Base-by-base conservation (phyloP, 225 moss, liverwort and hornwort genomes). In the Asterella californica region DNA sequence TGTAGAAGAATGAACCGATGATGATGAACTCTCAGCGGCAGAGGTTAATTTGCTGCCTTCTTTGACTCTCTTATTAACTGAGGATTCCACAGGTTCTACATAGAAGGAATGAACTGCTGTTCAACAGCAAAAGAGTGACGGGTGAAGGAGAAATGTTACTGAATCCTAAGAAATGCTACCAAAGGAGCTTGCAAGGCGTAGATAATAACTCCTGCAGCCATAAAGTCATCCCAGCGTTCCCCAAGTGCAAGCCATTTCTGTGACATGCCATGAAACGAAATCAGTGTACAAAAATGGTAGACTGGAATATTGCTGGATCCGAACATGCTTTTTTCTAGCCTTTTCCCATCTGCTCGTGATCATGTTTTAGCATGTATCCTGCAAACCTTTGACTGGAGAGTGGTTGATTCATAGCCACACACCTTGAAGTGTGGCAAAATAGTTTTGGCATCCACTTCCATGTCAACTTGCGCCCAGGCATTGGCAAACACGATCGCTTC, bases 181-280 rank as follows among this genome's bases (percentile, higher is more conserved):
- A 15, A 6, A 0, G 61, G 54, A 47, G 71, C 72, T 79, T 93
- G 88, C 37, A 94, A 46, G 67, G 93, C 92, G 76, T 90, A 96
- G 30, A 96, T 92, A 48, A 90, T 52, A 52, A 77, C 79, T 62
- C 82, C 37, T 46, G 87, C 82, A 74, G 86, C 90, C 66, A 86
- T 76, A 9, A 81, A 75, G 69, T 84, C 85, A 85, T 91, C 82
- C 93, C 92, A 96, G 45, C 82, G 76, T 22, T 90, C 85, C 67
- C 92, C 93, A 11, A 94, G 34, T 55, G 91, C 88, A 25, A 82
- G 90, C 96, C 96, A 96, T 88, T 92, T 92, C 96, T 96, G 61
- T 18, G 0, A 33, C 53, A 50, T 12, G 6, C 8, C 32, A 70
- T 42, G 42, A 36, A 1, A 12, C 34, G 14, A 15, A 18, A 37